Evolutionary conservation across 345 rosid genomes (phyloP).

Genomic region (Bruguiera gymnorhiza): DNA sequence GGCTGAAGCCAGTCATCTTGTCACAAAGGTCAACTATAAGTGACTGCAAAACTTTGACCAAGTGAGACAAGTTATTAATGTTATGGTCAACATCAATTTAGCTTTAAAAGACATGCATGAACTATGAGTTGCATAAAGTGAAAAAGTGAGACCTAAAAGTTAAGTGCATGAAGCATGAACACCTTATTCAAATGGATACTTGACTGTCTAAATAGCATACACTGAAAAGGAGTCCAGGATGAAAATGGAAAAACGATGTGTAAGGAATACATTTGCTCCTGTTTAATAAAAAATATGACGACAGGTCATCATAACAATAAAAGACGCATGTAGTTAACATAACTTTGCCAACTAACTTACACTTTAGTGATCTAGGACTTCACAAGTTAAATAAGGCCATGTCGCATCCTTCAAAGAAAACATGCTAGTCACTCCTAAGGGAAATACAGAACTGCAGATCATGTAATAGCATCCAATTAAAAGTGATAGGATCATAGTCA

Average conservation of each 20-base stretch:
- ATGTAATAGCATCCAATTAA: neutral
- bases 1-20: slow-evolving; percentile 84
- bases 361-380: neutral
- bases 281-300: neutral
- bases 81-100: neutral
- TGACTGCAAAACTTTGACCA: slow-evolving; percentile 58
- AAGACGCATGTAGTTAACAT: neutral
- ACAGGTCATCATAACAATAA: neutral
- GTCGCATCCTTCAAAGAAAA: slow-evolving; percentile 1
- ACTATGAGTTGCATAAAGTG: neutral
- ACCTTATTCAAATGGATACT: neutral
- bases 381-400: neutral
- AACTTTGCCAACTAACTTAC: neutral
- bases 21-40: slow-evolving; percentile 55
- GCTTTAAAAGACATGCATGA: neutral
- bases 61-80: slow-evolving; percentile 23
- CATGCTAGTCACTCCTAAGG: neutral
- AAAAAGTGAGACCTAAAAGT: neutral
- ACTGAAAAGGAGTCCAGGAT: neutral
- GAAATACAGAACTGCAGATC: neutral
- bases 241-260: neutral
- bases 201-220: too few relatives aligned
- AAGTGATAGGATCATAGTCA: slow-evolving; percentile 5
- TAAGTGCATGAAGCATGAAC: neutral
- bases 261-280: neutral